Percentiles rank a stretch among this genome's conserved stretches.
phyloP scores from a whole-genome alignment of 192 early-diverging fungal genomes.

The Powellomyces hirtus region DNA sequence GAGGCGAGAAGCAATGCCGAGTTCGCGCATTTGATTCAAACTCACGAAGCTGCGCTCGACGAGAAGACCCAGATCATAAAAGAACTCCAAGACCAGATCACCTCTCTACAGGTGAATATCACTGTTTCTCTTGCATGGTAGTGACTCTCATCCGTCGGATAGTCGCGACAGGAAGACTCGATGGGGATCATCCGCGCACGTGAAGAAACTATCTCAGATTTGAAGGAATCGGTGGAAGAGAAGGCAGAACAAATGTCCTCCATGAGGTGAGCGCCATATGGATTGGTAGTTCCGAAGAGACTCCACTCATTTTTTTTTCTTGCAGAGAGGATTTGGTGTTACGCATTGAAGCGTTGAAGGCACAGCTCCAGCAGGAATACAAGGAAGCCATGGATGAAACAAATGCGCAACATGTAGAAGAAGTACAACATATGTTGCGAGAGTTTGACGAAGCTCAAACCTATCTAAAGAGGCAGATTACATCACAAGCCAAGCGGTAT shows the following conservation, averaged over 20 bases:
- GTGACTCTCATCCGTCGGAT: not conserved
- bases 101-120: not conserved
- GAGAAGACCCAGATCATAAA: constrained; percentile 10
- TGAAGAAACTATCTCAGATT: constrained; percentile 20
- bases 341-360: constrained; percentile 21
- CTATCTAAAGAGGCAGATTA: constrained; percentile 54
- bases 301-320: not conserved
- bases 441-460: constrained; percentile 58
- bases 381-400: constrained; percentile 27
- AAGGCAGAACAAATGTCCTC: constrained; percentile 13
- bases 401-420: constrained; percentile 47
- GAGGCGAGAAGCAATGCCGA: not conserved
- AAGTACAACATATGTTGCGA: constrained; percentile 47
- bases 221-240: constrained; percentile 11
- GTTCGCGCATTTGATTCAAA: not conserved
- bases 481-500: constrained; percentile 41
- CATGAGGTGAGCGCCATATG: constrained; percentile 11
- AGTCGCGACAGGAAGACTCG: constrained; percentile 9
- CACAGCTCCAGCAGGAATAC: constrained; percentile 16
- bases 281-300: too few species aligned
- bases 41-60: not conserved
- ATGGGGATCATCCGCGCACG: constrained; percentile 2
- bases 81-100: constrained; percentile 7
- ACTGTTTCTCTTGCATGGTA: constrained; percentile 1
- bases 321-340: constrained; percentile 7